A percentile compares a stretch with the other conserved stretches of the same genome.
phyloP scores from a whole-genome alignment of 2,329 filamentous ascomycete genomes.

The Alternaria sp. region DNA sequence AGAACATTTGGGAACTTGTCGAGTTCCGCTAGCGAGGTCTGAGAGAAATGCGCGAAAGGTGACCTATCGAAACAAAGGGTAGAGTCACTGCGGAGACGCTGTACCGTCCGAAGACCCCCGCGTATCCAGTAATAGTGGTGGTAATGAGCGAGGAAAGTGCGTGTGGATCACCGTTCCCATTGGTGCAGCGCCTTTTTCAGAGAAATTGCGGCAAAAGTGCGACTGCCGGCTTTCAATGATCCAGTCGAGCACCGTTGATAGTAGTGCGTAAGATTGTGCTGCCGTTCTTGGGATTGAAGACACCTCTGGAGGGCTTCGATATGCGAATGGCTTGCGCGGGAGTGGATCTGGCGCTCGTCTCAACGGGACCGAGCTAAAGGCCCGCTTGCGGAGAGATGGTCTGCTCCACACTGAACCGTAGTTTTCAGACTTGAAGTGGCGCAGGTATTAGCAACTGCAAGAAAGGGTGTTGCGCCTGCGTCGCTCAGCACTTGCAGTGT shows the following conservation, averaged over 20 bases:
- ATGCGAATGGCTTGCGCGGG: slow-evolving; percentile 9
- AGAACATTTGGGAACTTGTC: slow-evolving; percentile 3
- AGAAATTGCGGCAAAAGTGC: not conserved
- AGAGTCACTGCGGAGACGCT: not conserved
- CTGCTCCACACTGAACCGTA: slow-evolving; percentile 23
- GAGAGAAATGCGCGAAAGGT: not conserved
- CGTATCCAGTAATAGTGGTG: slow-evolving; percentile 4
- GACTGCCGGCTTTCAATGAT: not conserved
- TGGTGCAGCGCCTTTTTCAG: not conserved
- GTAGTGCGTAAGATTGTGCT: not conserved
- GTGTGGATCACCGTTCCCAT: slow-evolving; percentile 8
- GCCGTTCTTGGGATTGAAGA: not conserved
- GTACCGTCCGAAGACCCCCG: not conserved
- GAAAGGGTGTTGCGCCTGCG: slow-evolving; percentile 1
- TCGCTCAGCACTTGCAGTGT: slow-evolving; percentile 6
- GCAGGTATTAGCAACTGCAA: slow-evolving; percentile 9
- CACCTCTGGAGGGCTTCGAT: slow-evolving; percentile 1
- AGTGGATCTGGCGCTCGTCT: slow-evolving; percentile 11
- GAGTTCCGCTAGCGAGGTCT: not conserved
- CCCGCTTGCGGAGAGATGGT: slow-evolving; percentile 12
- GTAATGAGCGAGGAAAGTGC: slow-evolving; percentile 3
- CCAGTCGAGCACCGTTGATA: slow-evolving; percentile 1
- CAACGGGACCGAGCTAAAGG: slow-evolving; percentile 21
- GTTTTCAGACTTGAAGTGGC: slow-evolving; percentile 22
- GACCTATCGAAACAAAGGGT: slow-evolving; percentile 15